Evolutionary conservation across 768 basidiomycete species (phyloP).

Genomic region (Hericium rajendrae): DNA sequence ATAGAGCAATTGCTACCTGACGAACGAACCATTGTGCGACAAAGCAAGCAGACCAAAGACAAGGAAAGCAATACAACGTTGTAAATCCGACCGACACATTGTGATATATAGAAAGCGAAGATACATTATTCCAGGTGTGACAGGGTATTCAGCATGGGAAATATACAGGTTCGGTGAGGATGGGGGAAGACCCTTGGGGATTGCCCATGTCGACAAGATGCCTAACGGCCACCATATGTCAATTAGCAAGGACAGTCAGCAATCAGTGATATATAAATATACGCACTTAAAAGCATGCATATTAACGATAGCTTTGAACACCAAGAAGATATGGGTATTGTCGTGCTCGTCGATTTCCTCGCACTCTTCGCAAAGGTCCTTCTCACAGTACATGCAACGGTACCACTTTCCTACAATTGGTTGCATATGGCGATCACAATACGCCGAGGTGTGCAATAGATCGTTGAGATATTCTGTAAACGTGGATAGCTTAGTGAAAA

Average conservation of each 20-base stretch:
- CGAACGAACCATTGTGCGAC: not conserved
- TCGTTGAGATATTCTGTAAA: slow-evolving; percentile 50
- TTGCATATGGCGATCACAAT: slow-evolving; percentile 83
- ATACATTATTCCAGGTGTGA: not conserved
- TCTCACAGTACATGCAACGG: slow-evolving; percentile 79
- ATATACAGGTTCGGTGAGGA: not conserved
- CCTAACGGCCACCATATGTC: not conserved
- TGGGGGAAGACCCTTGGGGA: not conserved
- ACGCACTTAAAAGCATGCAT: slow-evolving; percentile 64
- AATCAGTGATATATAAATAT: not conserved
- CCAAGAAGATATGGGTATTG: slow-evolving; percentile 73
- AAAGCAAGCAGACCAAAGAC: not conserved
- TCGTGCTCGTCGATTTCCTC: slow-evolving; percentile 78
- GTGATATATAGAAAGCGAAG: not conserved
- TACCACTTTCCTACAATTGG: slow-evolving; percentile 85
- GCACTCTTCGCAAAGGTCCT: slow-evolving; percentile 81
- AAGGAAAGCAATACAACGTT: not conserved
- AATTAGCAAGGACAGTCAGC: not conserved
- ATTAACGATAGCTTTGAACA: slow-evolving; percentile 79
- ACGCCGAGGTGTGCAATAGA: slow-evolving; percentile 53
- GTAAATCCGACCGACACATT: not conserved
- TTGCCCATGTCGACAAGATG: not conserved
- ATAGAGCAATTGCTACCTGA: not conserved
- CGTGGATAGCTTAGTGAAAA: not conserved
- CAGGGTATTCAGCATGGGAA: not conserved